Evolutionary conservation across 306 rosid species (phyloP), one percentile per base, ranked within the genome.

Genomic region (Leucaena leucocephala): DNA sequence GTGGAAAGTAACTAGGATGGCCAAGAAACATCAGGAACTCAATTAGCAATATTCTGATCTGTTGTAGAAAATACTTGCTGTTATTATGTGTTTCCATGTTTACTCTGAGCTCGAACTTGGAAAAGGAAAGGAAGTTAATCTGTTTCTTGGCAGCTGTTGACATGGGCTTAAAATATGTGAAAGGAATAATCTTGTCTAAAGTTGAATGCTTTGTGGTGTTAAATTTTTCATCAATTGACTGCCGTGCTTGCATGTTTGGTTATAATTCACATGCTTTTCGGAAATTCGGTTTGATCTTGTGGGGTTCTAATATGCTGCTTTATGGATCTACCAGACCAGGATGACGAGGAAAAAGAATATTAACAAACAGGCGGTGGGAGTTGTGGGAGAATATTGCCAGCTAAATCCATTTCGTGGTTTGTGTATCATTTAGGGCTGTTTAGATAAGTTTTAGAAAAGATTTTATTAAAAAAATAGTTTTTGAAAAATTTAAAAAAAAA

Each of bases 1-100:
- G 91, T 91, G 96, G 93, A 91, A 91, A 83, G 97, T 87, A 89
- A 86, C 85, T 94, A 91, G 99, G 98, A 93, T 86, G 89, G 87
- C 93, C 90, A 59, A 82, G 88, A 86, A 86, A 85, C 82, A 82
- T 78, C 82, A 76, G 90, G 85, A 87, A 85, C 79, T 82, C 85
- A 77, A 78, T 90, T 81, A 70, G 83, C 85, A 82, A 80, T 88
- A 89, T 82, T 84, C 86, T 83, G 88, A 87, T 88, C 87, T 85
- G 93, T 79, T 91, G 87, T 87, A 88, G 90, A 86, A 89, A 27
- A 84, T 79, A 83, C 85, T 85, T 86, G 63, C 86, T 82, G 71
- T 80, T 85, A 68, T 78, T 81, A 68, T 75, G 82, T 76, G 73
- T 74, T 71, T 66, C 78, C 52, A 74, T 85, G 83, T 66, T 82